Conservation (phyloP, 2,329 filamentous ascomycete genomes). For the Pyricularia grisea region DNA sequence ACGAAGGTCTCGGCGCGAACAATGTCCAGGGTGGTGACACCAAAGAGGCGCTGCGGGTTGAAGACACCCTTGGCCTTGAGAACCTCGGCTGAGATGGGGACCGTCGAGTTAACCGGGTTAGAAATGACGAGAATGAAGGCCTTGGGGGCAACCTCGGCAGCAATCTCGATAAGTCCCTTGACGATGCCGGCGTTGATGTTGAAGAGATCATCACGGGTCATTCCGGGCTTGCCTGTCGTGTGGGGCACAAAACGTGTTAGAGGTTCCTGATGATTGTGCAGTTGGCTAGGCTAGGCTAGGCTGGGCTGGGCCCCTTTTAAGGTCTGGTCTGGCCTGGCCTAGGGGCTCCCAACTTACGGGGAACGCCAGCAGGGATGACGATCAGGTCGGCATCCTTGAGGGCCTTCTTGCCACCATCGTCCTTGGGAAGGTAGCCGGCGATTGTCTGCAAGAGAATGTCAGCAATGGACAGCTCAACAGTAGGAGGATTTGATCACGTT, state of each 20-base stretch:
- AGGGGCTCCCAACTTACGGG: conserved; percentile 53
- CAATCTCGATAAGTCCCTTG: conserved; percentile 93
- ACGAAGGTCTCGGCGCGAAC: conserved; percentile 98
- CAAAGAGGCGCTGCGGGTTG: conserved; percentile 98
- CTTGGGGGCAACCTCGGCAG: conserved; percentile 77
- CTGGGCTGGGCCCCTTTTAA: not conserved
- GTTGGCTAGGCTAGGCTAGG: not conserved
- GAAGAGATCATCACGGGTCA: conserved; percentile 99
- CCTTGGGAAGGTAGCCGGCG: conserved; percentile 76
- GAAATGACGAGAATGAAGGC: conserved; percentile 96
- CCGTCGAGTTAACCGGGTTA: conserved; percentile 99
- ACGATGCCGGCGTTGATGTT: conserved; percentile 99
- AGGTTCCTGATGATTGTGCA: not conserved
- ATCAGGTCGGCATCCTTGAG: conserved; percentile 92
- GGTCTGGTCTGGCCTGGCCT: not conserved
- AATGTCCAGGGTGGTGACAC: conserved; percentile 97
- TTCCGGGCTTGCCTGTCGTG: conserved; percentile 84
- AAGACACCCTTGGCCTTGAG: conserved; percentile 94
- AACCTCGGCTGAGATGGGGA: conserved; percentile 93
- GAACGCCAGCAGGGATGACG: conserved; percentile 95
- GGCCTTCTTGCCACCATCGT: conserved; percentile 77
- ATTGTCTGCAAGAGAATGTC: conserved; percentile 51
- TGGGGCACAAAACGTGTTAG: not conserved
- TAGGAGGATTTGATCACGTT: too few species aligned
- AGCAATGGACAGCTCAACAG: not conserved